Evolutionary conservation across 805 yeast genomes (phyloP).

Genomic region (Kazachstania kunashirensis): DNA sequence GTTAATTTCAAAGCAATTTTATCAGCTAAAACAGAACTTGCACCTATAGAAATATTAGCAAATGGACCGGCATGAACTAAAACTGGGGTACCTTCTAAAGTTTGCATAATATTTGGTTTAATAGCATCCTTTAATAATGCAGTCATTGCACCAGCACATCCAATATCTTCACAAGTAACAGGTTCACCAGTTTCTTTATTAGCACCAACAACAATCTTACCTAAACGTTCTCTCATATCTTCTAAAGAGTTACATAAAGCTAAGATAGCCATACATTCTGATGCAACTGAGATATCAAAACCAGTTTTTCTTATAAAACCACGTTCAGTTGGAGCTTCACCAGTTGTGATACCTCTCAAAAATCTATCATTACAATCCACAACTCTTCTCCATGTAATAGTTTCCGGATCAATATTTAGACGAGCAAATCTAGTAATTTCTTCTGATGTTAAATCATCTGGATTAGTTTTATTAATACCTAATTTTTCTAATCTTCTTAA

Average conservation of each 20-base stretch:
- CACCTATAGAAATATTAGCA: constrained; percentile 82
- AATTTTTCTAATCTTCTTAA: constrained; percentile 54
- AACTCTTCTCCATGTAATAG: constrained; percentile 75
- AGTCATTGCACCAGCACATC: constrained; percentile 79
- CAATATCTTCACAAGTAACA: constrained; percentile 72
- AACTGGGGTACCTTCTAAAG: constrained; percentile 81
- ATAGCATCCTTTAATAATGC: constrained; percentile 74
- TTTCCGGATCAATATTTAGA: constrained; percentile 66
- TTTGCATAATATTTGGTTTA: constrained; percentile 81
- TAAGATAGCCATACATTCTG: constrained; percentile 78
- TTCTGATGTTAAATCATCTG: constrained; percentile 61
- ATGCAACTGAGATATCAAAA: constrained; percentile 76
- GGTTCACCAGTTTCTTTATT: constrained; percentile 55
- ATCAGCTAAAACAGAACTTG: constrained; percentile 75
- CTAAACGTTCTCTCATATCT: constrained; percentile 67
- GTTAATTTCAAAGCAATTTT: constrained; percentile 71
- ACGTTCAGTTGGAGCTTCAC: constrained; percentile 74
- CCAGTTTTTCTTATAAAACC: constrained; percentile 67
- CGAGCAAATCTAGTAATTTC: constrained; percentile 57
- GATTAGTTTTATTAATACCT: constrained; percentile 60
- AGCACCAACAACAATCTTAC: constrained; percentile 65
- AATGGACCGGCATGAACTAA: constrained; percentile 85
- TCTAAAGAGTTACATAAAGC: constrained; percentile 62
- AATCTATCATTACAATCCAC: constrained; percentile 79
- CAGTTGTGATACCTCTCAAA: constrained; percentile 67